Percentiles rank a stretch among this genome's conserved stretches.
These are phyloP conservation scores for Stephania japonica DNA, from an alignment of 164 flowering plant genomes.

Conservation along the genomic window DNA sequence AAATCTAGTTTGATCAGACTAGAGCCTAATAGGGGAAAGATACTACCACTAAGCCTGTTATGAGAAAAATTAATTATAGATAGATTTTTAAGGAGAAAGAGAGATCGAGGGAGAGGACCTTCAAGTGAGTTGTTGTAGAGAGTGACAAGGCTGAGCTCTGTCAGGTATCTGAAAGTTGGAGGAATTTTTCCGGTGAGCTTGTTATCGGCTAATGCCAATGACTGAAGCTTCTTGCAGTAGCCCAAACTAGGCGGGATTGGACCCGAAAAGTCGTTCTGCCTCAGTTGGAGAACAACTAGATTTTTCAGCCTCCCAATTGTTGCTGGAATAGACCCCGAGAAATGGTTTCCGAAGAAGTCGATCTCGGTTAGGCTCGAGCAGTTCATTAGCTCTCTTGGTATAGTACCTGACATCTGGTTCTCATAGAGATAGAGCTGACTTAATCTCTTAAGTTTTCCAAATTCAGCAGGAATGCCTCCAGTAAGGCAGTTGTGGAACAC, in stretches of 20 bases:
- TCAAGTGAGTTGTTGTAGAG: conserved; percentile 89
- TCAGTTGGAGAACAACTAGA: conserved; percentile 60
- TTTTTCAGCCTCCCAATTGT: conserved; percentile 72
- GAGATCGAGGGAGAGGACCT: conserved; percentile 75
- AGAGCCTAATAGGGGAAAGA: conserved; percentile 60
- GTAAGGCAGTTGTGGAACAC: conserved; percentile 64
- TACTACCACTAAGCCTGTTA: conserved; percentile 61
- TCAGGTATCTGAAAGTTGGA: conserved; percentile 57
- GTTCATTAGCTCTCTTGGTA: conserved; percentile 75
- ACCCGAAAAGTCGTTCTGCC: conserved; percentile 78
- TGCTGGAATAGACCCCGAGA: conserved; percentile 62
- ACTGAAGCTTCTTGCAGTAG: conserved; percentile 61
- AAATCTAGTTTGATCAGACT: conserved; percentile 53
- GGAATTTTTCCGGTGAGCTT: conserved; percentile 70
- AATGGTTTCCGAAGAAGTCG: conserved; percentile 83
- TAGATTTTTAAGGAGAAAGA: conserved; percentile 62
- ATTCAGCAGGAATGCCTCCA: conserved; percentile 57
- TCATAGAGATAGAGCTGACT: conserved; percentile 60
- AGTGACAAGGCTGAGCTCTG: conserved; percentile 44
- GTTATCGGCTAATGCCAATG: conserved; percentile 75
- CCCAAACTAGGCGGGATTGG: conserved; percentile 79
- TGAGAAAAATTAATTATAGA: conserved; percentile 65
- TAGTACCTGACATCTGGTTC: conserved; percentile 68
- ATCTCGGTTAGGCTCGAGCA: conserved; percentile 58
- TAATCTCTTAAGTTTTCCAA: conserved; percentile 63